Conservation (phyloP, 371 early-diverging fungal species). For the Mortierella sp. region DNA sequence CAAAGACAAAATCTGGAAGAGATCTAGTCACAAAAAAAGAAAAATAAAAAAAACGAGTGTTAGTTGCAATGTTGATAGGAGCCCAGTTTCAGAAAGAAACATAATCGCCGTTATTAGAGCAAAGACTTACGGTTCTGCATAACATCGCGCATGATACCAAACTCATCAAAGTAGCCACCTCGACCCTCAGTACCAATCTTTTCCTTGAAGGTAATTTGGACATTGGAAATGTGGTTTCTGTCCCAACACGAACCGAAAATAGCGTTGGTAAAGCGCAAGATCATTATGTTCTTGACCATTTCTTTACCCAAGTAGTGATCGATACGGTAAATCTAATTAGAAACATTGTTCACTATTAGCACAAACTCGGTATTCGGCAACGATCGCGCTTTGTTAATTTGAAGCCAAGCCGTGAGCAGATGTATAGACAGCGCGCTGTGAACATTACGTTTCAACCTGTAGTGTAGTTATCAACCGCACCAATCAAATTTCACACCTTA, state of each 20-base stretch:
- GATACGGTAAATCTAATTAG: constrained; percentile 82
- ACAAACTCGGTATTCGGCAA: too few species aligned
- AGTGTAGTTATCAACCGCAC: background rate
- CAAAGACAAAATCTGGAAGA: constrained; percentile 92
- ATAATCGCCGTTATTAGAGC: background rate
- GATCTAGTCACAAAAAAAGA: constrained; percentile 56
- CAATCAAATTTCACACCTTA: constrained; percentile 48
- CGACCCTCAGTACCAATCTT: constrained; percentile 92
- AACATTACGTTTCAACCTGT: too few species aligned
- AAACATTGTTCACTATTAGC: background rate
- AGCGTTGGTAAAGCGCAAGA: constrained; percentile 82
- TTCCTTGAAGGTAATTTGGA: constrained; percentile 93
- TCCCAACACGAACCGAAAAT: constrained; percentile 86
- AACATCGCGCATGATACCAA: constrained; percentile 94
- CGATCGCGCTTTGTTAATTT: too few species aligned
- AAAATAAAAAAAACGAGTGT: too few species aligned
- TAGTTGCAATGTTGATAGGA: too few species aligned
- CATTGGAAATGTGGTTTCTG: constrained; percentile 78
- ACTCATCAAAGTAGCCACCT: constrained; percentile 94
- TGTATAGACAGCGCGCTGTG: too few species aligned
- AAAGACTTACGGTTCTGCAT: constrained; percentile 79
- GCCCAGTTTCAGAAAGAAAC: constrained; percentile 1
- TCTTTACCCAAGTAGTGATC: constrained; percentile 94
- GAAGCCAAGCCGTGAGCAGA: too few species aligned
- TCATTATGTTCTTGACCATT: constrained; percentile 92